These are phyloP conservation scores for Phytophthora tubulina DNA, from an alignment of 352 stramenopile species.

Conservation along the genomic window DNA sequence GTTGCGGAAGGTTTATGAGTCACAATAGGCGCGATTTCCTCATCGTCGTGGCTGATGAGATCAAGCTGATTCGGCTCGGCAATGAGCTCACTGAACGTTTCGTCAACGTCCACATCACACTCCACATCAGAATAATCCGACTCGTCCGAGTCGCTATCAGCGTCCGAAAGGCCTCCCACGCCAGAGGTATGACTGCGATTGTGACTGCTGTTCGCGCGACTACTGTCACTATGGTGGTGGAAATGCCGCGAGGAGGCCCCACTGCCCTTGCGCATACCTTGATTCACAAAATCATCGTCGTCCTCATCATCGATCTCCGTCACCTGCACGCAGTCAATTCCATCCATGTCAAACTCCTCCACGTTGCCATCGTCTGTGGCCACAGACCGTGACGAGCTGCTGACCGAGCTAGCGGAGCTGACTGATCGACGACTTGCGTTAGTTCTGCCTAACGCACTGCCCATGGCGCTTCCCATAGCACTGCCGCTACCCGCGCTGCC, in stretches of 20 bases:
- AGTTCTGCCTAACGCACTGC: slow-evolving; percentile 24
- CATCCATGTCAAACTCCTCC: slow-evolving; percentile 78
- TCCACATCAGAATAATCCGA: slow-evolving; percentile 89
- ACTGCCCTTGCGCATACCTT: slow-evolving; percentile 50
- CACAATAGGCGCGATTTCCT: slow-evolving; percentile 68
- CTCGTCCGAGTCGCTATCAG: slow-evolving; percentile 60
- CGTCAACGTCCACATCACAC: slow-evolving; percentile 86
- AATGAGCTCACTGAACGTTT: slow-evolving; percentile 89
- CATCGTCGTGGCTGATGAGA: slow-evolving; percentile 67
- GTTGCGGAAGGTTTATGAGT: slow-evolving; percentile 29
- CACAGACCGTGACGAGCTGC: slow-evolving; percentile 58
- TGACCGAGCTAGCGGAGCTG: slow-evolving; percentile 55
- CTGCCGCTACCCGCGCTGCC: slow-evolving; percentile 30
- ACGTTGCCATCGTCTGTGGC: slow-evolving; percentile 43
- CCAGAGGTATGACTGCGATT: slow-evolving; percentile 43
- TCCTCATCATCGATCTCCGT: slow-evolving; percentile 81
- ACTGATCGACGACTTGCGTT: slow-evolving; percentile 54
- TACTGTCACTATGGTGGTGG: slow-evolving; percentile 44
- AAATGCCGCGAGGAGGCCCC: slow-evolving; percentile 52
- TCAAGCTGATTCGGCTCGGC: slow-evolving; percentile 64
- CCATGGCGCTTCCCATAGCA: slow-evolving; percentile 39
- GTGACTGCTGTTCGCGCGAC: slow-evolving; percentile 46
- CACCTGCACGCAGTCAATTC: slow-evolving; percentile 80
- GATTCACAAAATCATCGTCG: slow-evolving; percentile 59
- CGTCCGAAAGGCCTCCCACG: slow-evolving; percentile 39